Evolutionary conservation across 140 eudicot species (phyloP), one percentile per base, ranked within the genome.

Genomic region (Anethum foeniculum): DNA sequence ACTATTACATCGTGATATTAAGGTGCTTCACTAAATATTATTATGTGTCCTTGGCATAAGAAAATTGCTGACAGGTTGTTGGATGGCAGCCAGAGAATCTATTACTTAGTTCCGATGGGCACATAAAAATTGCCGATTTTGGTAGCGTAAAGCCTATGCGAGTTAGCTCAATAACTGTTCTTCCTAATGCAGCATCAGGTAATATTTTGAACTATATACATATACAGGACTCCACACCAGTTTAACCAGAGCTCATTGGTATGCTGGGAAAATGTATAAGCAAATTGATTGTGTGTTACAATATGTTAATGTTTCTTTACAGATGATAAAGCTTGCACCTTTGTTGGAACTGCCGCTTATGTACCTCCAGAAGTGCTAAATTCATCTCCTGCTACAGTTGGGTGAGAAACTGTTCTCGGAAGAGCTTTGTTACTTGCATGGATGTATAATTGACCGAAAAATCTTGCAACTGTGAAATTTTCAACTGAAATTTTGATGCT

Each of bases 141-240:
- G 99, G 99, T 72, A 95, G 98, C 56, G 99, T 93, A 79, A 95
- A 95, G 89, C 99, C 99, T 76, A 91, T 95, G 99, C 93, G 91
- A 81, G 97, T 84, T 83, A 95, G 97, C 80, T 89, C 84, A 73
- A 90, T 95, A 78, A 93, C 94, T 5, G 96, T 95, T 81, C 98
- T 95, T 78, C 99, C 99, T 41, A 88, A 93, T 90, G 99, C 98
- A 77, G 89, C 96, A 78, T 85, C 99, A 76, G 97, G 97, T 89
- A 58, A 69, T 25, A 81, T 38, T 5, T 49, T 8, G 41, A 25
- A 27, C 76, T 30, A 56, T n/a, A 65, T 41, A 6, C 23, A 44
- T 32, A 74, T n/a, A 68, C 14, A 23, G 23, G 0, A 32, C 43
- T 14, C 43, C 10, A 30, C 13, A 65, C 72, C 72, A 65, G 32